These are phyloP conservation scores for Pouteria campechiana DNA, from an alignment of 179 eudicot genomes.

Conservation along the genomic window DNA sequence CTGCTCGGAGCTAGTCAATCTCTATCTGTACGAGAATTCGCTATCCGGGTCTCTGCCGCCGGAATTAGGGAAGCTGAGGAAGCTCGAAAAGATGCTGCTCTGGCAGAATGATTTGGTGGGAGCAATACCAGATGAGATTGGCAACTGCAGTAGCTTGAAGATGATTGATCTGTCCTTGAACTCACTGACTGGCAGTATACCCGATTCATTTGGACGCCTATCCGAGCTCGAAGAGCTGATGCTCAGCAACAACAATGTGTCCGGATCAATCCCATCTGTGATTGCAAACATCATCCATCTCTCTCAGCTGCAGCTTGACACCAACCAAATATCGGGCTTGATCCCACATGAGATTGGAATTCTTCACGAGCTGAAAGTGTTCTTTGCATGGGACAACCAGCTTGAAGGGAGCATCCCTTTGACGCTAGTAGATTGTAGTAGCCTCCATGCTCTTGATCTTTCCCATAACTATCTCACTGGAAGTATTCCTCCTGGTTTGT, in stretches of 20 bases:
- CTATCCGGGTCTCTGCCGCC: constrained; percentile 62
- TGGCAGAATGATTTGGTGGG: constrained; percentile 86
- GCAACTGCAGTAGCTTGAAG: constrained; percentile 49
- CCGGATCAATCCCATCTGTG: constrained; percentile 71
- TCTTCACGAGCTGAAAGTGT: constrained; percentile 34
- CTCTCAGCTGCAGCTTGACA: constrained; percentile 71
- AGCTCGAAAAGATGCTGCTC: constrained; percentile 60
- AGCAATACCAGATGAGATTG: constrained; percentile 62
- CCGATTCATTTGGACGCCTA: constrained; percentile 54
- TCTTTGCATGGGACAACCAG: constrained; percentile 87
- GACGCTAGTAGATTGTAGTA: constrained; percentile 43
- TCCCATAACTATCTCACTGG: constrained; percentile 82
- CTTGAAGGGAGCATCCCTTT: constrained; percentile 76
- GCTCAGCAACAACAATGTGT: constrained; percentile 76
- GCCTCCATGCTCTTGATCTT: constrained; percentile 75
- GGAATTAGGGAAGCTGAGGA: constrained; percentile 62
- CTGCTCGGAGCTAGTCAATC: constrained; percentile 60
- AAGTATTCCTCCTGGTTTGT: constrained; percentile 48
- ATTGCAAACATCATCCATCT: constrained; percentile 52
- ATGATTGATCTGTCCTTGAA: constrained; percentile 67
- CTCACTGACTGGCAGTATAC: constrained; percentile 55
- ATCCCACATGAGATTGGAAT: constrained; percentile 66
- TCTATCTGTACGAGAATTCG: constrained; percentile 72
- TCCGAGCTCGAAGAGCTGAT: constrained; percentile 52
- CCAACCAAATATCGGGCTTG: constrained; percentile 65